Base-by-base conservation (phyloP, 1,284 basidiomycete species). In the Sanghuangporus baumii region DNA sequence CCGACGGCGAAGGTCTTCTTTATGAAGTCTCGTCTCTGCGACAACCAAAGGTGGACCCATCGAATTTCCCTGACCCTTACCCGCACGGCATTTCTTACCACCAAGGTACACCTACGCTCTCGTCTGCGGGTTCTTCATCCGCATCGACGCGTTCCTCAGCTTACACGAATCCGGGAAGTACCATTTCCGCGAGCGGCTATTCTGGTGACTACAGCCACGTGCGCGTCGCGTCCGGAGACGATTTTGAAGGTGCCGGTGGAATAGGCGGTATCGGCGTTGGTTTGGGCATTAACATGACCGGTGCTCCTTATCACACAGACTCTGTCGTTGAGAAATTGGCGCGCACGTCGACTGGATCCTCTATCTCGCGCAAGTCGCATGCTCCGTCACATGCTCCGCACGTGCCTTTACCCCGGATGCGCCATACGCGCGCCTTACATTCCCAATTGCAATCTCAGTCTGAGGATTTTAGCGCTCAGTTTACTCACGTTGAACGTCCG, bases 361-460 rank as follows among this genome's bases (percentile, higher is more conserved):
- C 80, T 14, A 26, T 63, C 31, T 78, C 78, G 8, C 74, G 50
- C 75, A 76, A 52, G 75, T 77, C 46, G 72, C 64, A 46, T 46
- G 63, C 78, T 66, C 50, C 23, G 37, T 36, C 50, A 38, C 60
- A 61, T 41, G 54, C 36, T 4, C 20, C 46, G 20, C 55, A 57
- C 55, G 73, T 76, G 3, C 78, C 82, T 23, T 74, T 81, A 67
- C 82, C 87, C 67, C 82, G 85, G 55, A 74, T 79, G 20, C 82
- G 87, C 36, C 90, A 86, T 85, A 81, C 86, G 36, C 78, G 78
- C 23, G 81, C 82, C 64, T 72, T 79, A 66, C 80, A 86, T 63
- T 89, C 89, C 3, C 82, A 86, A 62, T 87, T 86, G 11, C 88
- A 89, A 18, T 89, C 87, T 20, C 88, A 89, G 20, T 88, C 87